Base-by-base conservation (phyloP, 768 basidiomycete genomes). In the Vararia minispora region DNA sequence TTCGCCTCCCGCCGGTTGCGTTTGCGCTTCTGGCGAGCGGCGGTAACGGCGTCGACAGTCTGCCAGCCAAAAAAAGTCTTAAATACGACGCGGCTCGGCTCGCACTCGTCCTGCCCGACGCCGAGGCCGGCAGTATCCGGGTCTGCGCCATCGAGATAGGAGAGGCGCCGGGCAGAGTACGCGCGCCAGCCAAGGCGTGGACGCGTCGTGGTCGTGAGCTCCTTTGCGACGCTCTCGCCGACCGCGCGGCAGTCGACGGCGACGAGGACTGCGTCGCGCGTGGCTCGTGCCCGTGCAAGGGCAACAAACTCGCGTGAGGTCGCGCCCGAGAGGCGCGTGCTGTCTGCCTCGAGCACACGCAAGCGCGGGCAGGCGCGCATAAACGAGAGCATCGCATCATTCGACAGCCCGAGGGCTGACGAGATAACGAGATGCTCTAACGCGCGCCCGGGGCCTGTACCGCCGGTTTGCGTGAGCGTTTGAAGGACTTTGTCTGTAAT, bases 21-120 rank as follows among this genome's bases (percentile, higher is more conserved):
- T 41, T 74, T 68, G 45, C 74, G 65, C 63, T 75, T 80, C 65
- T 79, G 79, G 52, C 81, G 66, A 37, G 67, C 70, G 24, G 67
- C 62, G 42, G 68, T 67, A 33, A 88, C 85, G 0, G 76, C 74
- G 53, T 89, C 87, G 26, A 90, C 85, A 8, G 72, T 80, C 64
- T 88, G 82, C 82, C 83, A 87, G 34, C 79, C 76, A 57, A 83
- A 80, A 56, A 88, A 91, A 18, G 80, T 76, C 70, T 88, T 88
- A 47, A 90, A 53, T 35, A 85, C 79, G 18, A 89, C 77, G 18
- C 78, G 64, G 51, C 51, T 58, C 50, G 71, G 67, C 45, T 89
- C 86, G 52, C 85, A 86, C 56, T 91, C 88, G 56, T 87, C 81
- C 59, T 85, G 78, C 31, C 79, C 81, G 7, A 74, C 58, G 55